phyloP scores from a whole-genome alignment of 345 rosid species.

The Carallia brachiata region DNA sequence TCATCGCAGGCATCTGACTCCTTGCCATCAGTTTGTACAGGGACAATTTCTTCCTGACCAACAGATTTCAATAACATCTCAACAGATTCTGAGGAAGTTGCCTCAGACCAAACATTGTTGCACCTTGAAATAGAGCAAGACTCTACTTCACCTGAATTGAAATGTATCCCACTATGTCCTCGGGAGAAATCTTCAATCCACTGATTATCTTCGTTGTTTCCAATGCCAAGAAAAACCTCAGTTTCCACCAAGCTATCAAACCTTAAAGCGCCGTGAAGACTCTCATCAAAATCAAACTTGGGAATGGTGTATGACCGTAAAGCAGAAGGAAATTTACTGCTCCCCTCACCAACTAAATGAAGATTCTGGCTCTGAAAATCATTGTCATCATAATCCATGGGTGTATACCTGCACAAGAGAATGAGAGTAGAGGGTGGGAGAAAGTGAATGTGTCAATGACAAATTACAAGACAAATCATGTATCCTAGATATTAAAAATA shows the following conservation, averaged over 20 bases:
- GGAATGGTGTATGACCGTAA: slow-evolving; percentile 71
- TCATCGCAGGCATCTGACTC: slow-evolving; percentile 70
- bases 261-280: slow-evolving; percentile 60
- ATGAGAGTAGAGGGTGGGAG: background rate
- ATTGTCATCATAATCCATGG: slow-evolving; percentile 99
- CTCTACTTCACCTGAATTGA: slow-evolving; percentile 75
- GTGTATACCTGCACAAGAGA: slow-evolving; percentile 51
- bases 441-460: no score
- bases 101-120: slow-evolving; percentile 98
- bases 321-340: slow-evolving; percentile 64
- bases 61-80: slow-evolving; percentile 95
- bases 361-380: slow-evolving; percentile 94
- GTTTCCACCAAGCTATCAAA: slow-evolving; percentile 71
- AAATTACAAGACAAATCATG: no score
- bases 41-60: slow-evolving; percentile 77
- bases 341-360: slow-evolving; percentile 86
- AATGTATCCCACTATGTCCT: slow-evolving; percentile 61
- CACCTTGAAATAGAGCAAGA: slow-evolving; percentile 77
- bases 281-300: slow-evolving; percentile 90
- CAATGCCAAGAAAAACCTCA: slow-evolving; percentile 82
- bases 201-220: slow-evolving; percentile 70
- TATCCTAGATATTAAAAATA: background rate
- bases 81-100: slow-evolving; percentile 82
- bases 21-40: slow-evolving; percentile 40
- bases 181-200: slow-evolving; percentile 93